phyloP scores from a whole-genome alignment of 2,329 filamentous ascomycete species.

The Cladosporium austrohemisphaericum region DNA sequence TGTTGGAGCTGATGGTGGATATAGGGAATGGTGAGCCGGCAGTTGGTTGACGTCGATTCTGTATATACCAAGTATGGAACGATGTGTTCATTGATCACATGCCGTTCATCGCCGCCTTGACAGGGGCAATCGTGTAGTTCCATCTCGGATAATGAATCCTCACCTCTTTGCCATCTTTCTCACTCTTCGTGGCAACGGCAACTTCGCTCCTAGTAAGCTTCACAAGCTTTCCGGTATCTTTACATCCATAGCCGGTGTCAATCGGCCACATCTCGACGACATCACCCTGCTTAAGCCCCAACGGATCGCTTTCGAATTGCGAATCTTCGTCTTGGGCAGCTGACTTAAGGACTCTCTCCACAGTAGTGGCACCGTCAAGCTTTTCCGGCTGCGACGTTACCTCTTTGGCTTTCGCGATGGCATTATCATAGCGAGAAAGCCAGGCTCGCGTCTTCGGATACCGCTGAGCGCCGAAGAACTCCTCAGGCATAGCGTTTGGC shows the following conservation, averaged over 20 bases:
- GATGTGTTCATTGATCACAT: too few species aligned
- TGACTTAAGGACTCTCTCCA: conserved; percentile 12
- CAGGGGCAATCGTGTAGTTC: conserved; percentile 31
- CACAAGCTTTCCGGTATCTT: conserved; percentile 20
- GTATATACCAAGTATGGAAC: too few species aligned
- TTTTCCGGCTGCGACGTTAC: conserved; percentile 8
- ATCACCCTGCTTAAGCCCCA: conserved; percentile 15
- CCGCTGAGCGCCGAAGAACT: conserved; percentile 18
- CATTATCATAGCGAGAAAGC: conserved; percentile 19
- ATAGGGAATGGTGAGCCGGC: conserved; percentile 63
- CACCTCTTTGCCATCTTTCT: conserved; percentile 18
- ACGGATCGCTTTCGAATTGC: conserved; percentile 18
- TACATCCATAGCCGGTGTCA: conserved; percentile 19
- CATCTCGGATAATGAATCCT: conserved; percentile 35
- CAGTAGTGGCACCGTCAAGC: conserved; percentile 20
- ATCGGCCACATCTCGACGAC: conserved; percentile 19
- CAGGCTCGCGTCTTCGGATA: conserved; percentile 20
- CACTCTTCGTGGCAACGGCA: conserved; percentile 16
- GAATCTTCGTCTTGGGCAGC: conserved; percentile 10
- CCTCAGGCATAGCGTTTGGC: conserved; percentile 16
- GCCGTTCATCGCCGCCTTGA: too few species aligned
- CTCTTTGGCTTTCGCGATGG: conserved; percentile 18
- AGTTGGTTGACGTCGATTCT: too few species aligned
- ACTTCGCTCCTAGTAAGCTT: conserved; percentile 17
- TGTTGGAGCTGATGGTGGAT: conserved; percentile 60